phyloP scores from a whole-genome alignment of 495 filamentous ascomycete genomes.

The Sordaria brevicollis region DNA sequence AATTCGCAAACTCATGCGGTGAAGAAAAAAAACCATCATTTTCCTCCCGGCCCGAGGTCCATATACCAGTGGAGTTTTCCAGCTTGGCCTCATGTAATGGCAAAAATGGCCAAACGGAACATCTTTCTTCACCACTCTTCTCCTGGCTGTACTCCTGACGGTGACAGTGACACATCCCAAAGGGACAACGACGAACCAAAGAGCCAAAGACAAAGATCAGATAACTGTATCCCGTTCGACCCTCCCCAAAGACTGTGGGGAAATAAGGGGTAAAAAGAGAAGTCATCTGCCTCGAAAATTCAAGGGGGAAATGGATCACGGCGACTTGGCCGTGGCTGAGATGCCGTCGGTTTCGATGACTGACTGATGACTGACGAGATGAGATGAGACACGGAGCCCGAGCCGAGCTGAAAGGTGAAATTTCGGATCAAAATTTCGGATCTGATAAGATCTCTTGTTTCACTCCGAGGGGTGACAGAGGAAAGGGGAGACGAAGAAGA shows the following conservation, averaged over 20 bases:
- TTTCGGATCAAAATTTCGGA: neutral
- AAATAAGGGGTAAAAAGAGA: too few species aligned
- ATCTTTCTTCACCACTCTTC: neutral
- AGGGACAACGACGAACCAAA: neutral
- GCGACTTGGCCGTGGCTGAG: neutral
- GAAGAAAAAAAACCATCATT: neutral
- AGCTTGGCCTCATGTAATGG: neutral
- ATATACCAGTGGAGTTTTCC: neutral
- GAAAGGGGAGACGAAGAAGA: neutral
- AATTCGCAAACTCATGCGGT: neutral
- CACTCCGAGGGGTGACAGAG: neutral
- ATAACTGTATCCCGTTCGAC: neutral
- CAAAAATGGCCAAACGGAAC: neutral
- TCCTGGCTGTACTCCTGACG: neutral
- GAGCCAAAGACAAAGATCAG: neutral
- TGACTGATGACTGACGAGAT: neutral
- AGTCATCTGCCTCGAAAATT: neutral
- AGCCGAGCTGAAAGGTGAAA: neutral
- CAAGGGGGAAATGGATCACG: too few species aligned
- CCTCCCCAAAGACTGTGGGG: neutral
- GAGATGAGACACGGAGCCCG: too few species aligned
- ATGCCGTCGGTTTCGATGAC: neutral
- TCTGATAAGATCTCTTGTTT: constrained; percentile 8
- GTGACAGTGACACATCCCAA: too few species aligned
- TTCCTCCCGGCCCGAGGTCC: neutral